Evolutionary conservation across 2,329 filamentous ascomycete genomes (phyloP), one percentile per base, ranked within the genome.

Genomic region (Neonectria faginata): DNA sequence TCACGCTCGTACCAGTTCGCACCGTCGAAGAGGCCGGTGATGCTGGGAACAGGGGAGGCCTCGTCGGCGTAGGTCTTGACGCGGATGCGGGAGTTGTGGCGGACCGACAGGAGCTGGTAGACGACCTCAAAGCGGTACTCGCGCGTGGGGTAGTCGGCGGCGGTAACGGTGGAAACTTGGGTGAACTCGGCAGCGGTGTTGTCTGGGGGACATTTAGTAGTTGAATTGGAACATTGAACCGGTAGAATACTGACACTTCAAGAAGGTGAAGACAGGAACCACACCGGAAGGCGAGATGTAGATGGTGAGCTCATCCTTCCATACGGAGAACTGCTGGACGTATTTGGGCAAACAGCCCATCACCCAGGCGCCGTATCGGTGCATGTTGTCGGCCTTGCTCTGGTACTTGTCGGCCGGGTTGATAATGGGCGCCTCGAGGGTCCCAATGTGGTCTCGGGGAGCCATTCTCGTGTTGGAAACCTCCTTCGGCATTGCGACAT

Each of bases 1-100:
- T 99, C 96, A 72, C 96, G 89, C 85, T 99, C 96, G 79, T 97
- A 98, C 96, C 96, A 99, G 82, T 98, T 96, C 75, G 96, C 97
- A 65, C 96, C 96, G 77, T 97, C 94, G 79, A 92, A 99, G 48
- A 99, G 86, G 67, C 87, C 83, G 53, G 91, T 94, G 72, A 97
- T 86, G 79, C 92, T 97, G 44, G 96, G 96, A 0, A 99, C 93
- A 1, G 96, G 94, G 5, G 93, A 93, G 8, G 93, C 92, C 84
- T 99, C 96, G 77, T 99, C 95, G 74, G 95, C 94, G 79, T 99
- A 99, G 52, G 96, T 99, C 90, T 99, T 99, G 78, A 99, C 94
- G 66, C 96, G 89, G 80, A 99, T 96, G 72, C 96, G 92, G 58
- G 94, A 92, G 84, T 99, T 99, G 85, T 98, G 94, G 71, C 96